Percentiles rank a stretch among this genome's conserved stretches.
Evolutionary conservation across 805 yeast species (phyloP).

Genomic region (Nakazawaea anatomiae): DNA sequence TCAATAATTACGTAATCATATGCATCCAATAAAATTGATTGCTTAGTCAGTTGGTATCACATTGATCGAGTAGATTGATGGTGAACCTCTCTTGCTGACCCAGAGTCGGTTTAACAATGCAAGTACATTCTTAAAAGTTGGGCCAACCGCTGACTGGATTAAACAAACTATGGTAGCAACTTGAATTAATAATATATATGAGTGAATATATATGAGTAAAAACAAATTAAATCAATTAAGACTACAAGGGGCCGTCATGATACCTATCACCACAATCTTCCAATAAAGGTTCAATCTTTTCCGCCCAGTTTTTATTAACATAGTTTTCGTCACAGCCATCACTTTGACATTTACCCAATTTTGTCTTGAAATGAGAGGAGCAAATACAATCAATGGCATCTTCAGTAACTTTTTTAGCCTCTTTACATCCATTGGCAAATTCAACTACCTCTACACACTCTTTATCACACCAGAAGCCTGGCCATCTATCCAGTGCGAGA

Average conservation of each 20-base stretch:
- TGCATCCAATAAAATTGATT: background rate
- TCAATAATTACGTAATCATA: no score
- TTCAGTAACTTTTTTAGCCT: constrained; percentile 1
- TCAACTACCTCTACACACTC: constrained; percentile 15
- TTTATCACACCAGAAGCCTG: constrained; percentile 16
- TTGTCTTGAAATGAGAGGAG: constrained; percentile 10
- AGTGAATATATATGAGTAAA: background rate
- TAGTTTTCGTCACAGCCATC: constrained; percentile 13
- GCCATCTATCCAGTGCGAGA: constrained; percentile 13
- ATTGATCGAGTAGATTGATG: no score
- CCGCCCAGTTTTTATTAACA: constrained; percentile 9
- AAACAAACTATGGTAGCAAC: no score
- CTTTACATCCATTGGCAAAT: constrained; percentile 15
- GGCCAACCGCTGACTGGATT: no score
- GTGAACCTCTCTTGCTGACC: no score
- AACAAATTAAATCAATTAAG: background rate
- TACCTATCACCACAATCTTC: constrained; percentile 12
- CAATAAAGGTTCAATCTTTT: constrained; percentile 9
- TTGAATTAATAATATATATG: background rate
- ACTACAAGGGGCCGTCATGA: constrained; percentile 11
- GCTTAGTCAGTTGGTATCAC: no score
- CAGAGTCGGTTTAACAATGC: no score
- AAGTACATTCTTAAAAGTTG: no score
- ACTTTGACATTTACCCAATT: constrained; percentile 10
- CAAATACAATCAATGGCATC: constrained; percentile 11